phyloP scores from a whole-genome alignment of 1,284 basidiomycete species.

The Sporisorium iseilematis-ciliati region DNA sequence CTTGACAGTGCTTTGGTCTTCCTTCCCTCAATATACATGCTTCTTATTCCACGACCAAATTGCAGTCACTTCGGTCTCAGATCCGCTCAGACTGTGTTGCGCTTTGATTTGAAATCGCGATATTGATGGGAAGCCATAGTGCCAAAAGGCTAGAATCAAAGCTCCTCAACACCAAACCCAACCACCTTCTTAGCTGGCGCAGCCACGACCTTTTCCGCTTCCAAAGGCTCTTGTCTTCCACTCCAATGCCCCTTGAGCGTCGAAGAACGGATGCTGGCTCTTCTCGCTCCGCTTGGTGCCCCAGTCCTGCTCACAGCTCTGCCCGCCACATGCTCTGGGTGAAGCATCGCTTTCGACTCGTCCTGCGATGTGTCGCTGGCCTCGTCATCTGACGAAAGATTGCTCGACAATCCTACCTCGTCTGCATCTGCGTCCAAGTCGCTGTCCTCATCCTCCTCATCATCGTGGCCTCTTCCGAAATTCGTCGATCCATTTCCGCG shows the following conservation, averaged over 20 bases:
- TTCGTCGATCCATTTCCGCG: neutral
- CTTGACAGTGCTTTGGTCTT: neutral
- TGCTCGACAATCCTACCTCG: slow-evolving; percentile 40
- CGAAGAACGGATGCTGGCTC: slow-evolving; percentile 34
- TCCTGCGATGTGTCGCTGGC: slow-evolving; percentile 45
- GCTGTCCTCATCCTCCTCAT: slow-evolving; percentile 19
- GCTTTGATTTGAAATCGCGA: neutral
- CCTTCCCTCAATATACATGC: neutral
- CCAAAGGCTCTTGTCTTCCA: slow-evolving; percentile 9
- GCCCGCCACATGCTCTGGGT: slow-evolving; percentile 7
- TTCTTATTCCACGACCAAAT: neutral
- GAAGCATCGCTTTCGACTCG: slow-evolving; percentile 21
- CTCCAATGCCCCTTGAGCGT: slow-evolving; percentile 43
- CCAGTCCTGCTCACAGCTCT: neutral
- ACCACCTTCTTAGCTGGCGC: slow-evolving; percentile 33
- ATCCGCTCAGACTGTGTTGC: neutral
- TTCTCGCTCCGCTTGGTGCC: slow-evolving; percentile 7
- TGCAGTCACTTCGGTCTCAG: neutral
- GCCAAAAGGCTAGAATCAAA: neutral
- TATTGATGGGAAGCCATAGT: neutral
- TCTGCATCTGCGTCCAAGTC: slow-evolving; percentile 19
- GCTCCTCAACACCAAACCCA: slow-evolving; percentile 39
- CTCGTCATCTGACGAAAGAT: slow-evolving; percentile 46
- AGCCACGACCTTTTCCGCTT: slow-evolving; percentile 30
- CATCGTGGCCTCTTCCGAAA: slow-evolving; percentile 13